Evolutionary conservation across 106 monocot genomes (phyloP).

Genomic region (Dendrobium chrysotoxum): DNA sequence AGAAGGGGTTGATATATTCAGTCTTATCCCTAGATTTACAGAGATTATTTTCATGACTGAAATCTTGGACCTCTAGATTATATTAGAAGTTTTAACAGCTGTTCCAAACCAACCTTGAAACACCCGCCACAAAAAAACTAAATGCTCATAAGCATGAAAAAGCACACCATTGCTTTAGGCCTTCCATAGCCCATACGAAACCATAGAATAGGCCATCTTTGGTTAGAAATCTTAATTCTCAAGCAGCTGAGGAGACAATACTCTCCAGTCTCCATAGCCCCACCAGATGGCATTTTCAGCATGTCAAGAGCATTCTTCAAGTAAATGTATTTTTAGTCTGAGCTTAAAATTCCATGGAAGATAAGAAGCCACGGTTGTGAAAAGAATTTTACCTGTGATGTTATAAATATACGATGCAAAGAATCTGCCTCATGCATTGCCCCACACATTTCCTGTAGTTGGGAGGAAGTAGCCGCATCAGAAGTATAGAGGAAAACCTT

Average conservation of each 20-base stretch:
- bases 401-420: constrained; percentile 84
- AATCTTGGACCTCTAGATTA: no score
- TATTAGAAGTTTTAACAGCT: not conserved
- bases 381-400: constrained; percentile 66
- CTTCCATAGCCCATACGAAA: not conserved
- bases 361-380: not conserved
- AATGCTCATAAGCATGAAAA: not conserved
- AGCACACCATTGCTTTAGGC: not conserved
- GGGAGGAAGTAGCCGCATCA: constrained; percentile 32
- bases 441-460: constrained; percentile 46
- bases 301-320: not conserved
- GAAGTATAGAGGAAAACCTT: constrained; percentile 60
- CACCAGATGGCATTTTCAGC: not conserved
- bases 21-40: no score
- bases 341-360: not conserved
- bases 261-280: no score
- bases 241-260: not conserved
- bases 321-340: not conserved
- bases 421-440: constrained; percentile 68
- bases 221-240: not conserved
- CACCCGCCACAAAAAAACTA: no score
- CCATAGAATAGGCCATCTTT: no score
- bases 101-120: no score
- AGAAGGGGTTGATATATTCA: no score
- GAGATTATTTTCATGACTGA: no score